Base-by-base conservation (phyloP, 305 asterid genomes). In the Andrographis paniculata region DNA sequence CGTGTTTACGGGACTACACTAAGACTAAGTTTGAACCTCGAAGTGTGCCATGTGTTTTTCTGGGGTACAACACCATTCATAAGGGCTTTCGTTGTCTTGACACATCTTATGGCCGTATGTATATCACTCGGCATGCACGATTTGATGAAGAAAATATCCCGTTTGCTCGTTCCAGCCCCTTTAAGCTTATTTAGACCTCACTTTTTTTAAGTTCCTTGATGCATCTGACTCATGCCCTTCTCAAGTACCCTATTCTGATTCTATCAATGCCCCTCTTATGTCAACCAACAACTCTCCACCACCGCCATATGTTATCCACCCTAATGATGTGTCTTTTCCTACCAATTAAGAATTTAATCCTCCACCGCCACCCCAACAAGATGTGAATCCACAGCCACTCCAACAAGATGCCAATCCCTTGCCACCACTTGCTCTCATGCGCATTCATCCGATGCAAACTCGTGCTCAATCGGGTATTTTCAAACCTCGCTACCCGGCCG, bases 51-150 rank as follows among this genome's bases (percentile, higher is more conserved):
- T 3, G 48, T 17, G 23, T 17, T n/a, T 42, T 42, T 42, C 17
- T 17, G 5, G 48, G 48, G 9, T 42, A 42, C 2, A 42, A n/a
- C 22, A 10, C 23, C 5, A 16, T 9, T 42, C 23, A 42, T 23
- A 42, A 1, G 22, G 48, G 48, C 4, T 42, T 42, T 42, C 48
- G 48, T 7, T 42, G 48, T 17, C n/a, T 42, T 5, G 48, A 42
- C n/a, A 10, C 48, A 9, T 0, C 23, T 2, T 6, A 22, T 17
- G 15, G 17, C 0, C 20, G 1, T 18, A n/a, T 42, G 9, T 42
- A 42, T 17, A 42, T 42, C n/a, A 42, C 48, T 42, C 48, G 48
- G 23, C 48, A 42, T 17, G 48, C 22, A 10, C 17, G 22, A 17
- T 42, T 42, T 42, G 48, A 42, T 17, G 22, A 16, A 21, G 21